A percentile compares a stretch with the other conserved stretches of the same genome.
Conservation (phyloP, 257 asterid species). For the Gynochthodes officinalis region DNA sequence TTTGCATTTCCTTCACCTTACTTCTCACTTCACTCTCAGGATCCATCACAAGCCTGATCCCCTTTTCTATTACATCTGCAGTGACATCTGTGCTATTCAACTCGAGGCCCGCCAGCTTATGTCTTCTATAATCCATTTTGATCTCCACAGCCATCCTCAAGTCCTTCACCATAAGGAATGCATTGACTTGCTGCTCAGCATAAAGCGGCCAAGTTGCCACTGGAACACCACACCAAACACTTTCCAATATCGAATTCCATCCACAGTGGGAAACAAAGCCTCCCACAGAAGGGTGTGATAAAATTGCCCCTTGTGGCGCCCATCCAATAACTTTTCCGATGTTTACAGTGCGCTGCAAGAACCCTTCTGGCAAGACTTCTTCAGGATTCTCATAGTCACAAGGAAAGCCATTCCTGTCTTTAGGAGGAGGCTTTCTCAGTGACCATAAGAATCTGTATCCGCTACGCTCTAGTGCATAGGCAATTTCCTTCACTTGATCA, state of each 20-base stretch:
- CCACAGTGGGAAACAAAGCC: constrained; percentile 44
- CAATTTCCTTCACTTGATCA: constrained; percentile 5
- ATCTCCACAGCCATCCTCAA: constrained; percentile 28
- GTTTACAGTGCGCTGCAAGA: constrained; percentile 26
- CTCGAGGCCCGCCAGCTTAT: not conserved
- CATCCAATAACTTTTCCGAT: constrained; percentile 24
- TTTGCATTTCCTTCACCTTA: constrained; percentile 51
- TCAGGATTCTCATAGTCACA: constrained; percentile 17
- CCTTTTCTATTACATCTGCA: constrained; percentile 19
- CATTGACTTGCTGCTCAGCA: constrained; percentile 38
- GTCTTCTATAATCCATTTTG: constrained; percentile 22
- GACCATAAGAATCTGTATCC: constrained; percentile 12
- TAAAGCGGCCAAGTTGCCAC: constrained; percentile 28
- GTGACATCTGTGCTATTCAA: not conserved
- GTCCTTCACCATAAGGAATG: constrained; percentile 29
- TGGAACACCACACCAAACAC: constrained; percentile 2
- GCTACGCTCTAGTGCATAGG: constrained; percentile 1
- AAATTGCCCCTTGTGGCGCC: constrained; percentile 22
- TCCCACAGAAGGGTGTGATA: constrained; percentile 33
- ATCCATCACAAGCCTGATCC: constrained; percentile 17
- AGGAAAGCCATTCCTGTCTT: not conserved
- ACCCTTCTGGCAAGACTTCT: constrained; percentile 39
- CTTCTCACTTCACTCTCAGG: constrained; percentile 27
- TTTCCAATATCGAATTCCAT: constrained; percentile 4
- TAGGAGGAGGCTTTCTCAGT: constrained; percentile 4